Percentiles rank a stretch among this genome's conserved stretches.
These are phyloP conservation scores for Diaporthe batatas DNA, from an alignment of 2,329 filamentous ascomycete species.

Conservation along the genomic window DNA sequence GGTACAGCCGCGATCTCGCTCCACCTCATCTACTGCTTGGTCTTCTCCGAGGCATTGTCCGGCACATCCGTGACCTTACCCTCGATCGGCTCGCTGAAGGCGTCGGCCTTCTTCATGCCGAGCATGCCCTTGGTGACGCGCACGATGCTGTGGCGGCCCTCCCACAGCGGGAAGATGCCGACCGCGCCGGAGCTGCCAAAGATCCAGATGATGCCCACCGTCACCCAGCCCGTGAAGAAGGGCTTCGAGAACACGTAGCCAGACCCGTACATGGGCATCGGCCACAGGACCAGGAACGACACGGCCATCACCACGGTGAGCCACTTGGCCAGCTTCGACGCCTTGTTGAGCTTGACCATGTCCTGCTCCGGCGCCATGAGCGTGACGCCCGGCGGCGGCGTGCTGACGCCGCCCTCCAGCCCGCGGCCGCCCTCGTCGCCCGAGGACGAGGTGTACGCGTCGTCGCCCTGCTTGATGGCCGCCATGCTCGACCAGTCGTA, in stretches of 20 bases:
- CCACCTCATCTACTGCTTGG: background rate
- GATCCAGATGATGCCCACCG: constrained; percentile 83
- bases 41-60: background rate
- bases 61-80: background rate
- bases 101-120: constrained; percentile 1
- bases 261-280: constrained; percentile 89
- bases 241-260: constrained; percentile 85
- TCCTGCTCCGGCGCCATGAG: constrained; percentile 8
- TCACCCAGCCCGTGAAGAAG: constrained; percentile 87
- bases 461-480: constrained; percentile 52
- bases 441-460: background rate
- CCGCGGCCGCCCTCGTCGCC: background rate
- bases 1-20: background rate
- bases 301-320: constrained; percentile 56
- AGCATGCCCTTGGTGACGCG: constrained; percentile 6
- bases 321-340: constrained; percentile 49
- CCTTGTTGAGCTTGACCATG: constrained; percentile 53
- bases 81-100: constrained; percentile 2
- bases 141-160: constrained; percentile 67
- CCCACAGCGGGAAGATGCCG: constrained; percentile 84
- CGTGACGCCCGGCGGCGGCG: background rate
- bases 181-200: constrained; percentile 80
- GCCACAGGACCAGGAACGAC: constrained; percentile 84
- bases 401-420: background rate
- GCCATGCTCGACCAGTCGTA: constrained; percentile 90